Evolutionary conservation across 495 filamentous ascomycete species (phyloP).

Genomic region (Jackrogersella minutella): DNA sequence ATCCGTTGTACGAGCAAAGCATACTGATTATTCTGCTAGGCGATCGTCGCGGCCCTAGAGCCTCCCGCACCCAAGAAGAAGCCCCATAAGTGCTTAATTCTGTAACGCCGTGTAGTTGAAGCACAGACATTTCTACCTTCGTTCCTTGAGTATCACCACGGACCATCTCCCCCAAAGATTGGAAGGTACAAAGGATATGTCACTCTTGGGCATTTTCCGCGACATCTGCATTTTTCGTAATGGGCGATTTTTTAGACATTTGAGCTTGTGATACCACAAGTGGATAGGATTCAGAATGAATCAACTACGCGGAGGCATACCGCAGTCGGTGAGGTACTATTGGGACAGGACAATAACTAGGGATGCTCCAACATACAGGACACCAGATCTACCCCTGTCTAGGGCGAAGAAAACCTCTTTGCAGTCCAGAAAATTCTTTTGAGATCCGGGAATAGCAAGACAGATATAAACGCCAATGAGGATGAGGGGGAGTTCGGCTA

Average conservation of each 20-base stretch:
- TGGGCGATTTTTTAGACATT: constrained; percentile 41
- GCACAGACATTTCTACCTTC: constrained; percentile 14
- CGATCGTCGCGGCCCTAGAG: constrained; percentile 88
- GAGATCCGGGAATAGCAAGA: constrained; percentile 25
- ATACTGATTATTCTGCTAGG: constrained; percentile 59
- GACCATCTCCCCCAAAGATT: constrained; percentile 15
- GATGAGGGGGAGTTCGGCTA: constrained; percentile 10
- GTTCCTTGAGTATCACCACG: constrained; percentile 17
- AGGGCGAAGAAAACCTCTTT: constrained; percentile 15
- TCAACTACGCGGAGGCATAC: constrained; percentile 37
- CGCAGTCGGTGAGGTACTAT: constrained; percentile 31
- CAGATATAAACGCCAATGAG: constrained; percentile 17
- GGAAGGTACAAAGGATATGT: constrained; percentile 27
- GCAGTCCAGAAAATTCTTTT: constrained; percentile 35
- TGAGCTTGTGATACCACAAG: constrained; percentile 40
- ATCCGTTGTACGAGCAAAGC: neutral
- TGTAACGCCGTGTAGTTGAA: constrained; percentile 46
- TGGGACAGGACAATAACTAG: constrained; percentile 18
- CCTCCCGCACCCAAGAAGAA: constrained; percentile 79
- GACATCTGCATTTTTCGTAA: constrained; percentile 41
- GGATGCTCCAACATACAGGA: constrained; percentile 23
- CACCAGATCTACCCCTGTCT: constrained; percentile 24
- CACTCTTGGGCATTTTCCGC: constrained; percentile 25
- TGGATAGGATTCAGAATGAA: constrained; percentile 42
- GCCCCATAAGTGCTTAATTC: constrained; percentile 59